A percentile compares a stretch with the other conserved stretches of the same genome.
Conservation (phyloP, 306 rosid species). For the Canavalia gladiata region DNA sequence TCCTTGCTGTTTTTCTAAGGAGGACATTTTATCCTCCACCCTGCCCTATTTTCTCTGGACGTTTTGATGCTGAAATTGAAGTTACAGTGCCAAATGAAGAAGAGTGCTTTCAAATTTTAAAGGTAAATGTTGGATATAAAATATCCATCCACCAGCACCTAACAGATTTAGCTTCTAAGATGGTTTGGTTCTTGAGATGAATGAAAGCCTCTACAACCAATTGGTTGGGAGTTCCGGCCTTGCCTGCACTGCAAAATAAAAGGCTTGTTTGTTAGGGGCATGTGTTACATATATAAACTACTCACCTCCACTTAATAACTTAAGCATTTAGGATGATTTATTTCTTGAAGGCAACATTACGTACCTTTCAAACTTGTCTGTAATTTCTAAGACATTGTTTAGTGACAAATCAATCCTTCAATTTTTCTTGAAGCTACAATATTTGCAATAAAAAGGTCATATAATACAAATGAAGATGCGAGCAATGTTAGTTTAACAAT, state of each 20-base stretch:
- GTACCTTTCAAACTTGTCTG: background rate
- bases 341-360: conserved; percentile 10
- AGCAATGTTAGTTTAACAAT: conserved; percentile 54
- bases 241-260: background rate
- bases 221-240: background rate
- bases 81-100: conserved; percentile 83
- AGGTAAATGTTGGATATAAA: conserved; percentile 57
- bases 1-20: no score
- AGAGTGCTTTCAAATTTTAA: conserved; percentile 84
- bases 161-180: background rate
- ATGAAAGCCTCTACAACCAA: background rate
- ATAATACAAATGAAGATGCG: conserved; percentile 58
- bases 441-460: conserved; percentile 65
- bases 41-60: conserved; percentile 74
- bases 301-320: conserved; percentile 9
- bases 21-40: conserved; percentile 42
- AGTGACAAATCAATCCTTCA: conserved; percentile 36
- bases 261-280: conserved; percentile 12
- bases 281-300: background rate
- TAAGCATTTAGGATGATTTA: conserved; percentile 21
- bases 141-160: background rate
- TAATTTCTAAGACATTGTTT: conserved; percentile 12
- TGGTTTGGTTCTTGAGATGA: conserved; percentile 37
- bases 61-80: conserved; percentile 91
- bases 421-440: conserved; percentile 61